A percentile compares a stretch with the other conserved stretches of the same genome.
phyloP scores from a whole-genome alignment of 2,329 filamentous ascomycete species.

The Scedosporium aurantiacum region DNA sequence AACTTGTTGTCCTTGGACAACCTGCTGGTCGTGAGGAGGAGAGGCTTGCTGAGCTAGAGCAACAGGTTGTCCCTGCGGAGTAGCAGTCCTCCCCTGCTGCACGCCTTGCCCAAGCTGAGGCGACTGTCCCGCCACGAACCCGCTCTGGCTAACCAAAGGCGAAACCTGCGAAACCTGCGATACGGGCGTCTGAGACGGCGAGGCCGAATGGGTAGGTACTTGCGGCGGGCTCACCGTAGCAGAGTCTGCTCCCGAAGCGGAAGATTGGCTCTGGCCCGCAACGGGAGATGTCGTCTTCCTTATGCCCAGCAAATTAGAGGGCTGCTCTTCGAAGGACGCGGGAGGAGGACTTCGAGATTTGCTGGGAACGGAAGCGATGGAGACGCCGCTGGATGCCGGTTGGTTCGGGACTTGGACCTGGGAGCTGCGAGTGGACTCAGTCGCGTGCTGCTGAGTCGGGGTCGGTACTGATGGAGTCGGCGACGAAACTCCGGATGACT shows the following conservation, averaged over 20 bases:
- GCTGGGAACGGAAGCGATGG: background rate
- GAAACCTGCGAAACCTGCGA: slow-evolving; percentile 2
- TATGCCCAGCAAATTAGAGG: background rate
- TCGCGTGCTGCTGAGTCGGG: background rate
- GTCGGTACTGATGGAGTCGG: background rate
- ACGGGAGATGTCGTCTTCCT: background rate
- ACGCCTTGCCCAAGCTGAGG: background rate
- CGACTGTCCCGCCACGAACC: background rate
- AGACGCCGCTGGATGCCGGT: background rate
- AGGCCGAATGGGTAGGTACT: background rate
- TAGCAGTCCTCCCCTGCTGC: background rate
- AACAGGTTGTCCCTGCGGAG: background rate
- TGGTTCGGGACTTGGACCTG: background rate
- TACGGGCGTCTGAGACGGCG: background rate
- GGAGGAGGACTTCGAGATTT: background rate
- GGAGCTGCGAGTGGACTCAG: background rate
- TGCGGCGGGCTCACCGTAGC: background rate
- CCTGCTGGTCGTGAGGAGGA: background rate
- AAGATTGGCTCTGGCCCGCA: background rate
- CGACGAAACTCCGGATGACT: background rate
- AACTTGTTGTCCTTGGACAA: background rate
- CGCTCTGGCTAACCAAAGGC: background rate
- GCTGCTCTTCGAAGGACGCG: background rate
- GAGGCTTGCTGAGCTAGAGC: background rate
- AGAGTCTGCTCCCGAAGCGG: background rate